Conservation (phyloP, 2,329 filamentous ascomycete genomes). For the Nemania diffusa region DNA sequence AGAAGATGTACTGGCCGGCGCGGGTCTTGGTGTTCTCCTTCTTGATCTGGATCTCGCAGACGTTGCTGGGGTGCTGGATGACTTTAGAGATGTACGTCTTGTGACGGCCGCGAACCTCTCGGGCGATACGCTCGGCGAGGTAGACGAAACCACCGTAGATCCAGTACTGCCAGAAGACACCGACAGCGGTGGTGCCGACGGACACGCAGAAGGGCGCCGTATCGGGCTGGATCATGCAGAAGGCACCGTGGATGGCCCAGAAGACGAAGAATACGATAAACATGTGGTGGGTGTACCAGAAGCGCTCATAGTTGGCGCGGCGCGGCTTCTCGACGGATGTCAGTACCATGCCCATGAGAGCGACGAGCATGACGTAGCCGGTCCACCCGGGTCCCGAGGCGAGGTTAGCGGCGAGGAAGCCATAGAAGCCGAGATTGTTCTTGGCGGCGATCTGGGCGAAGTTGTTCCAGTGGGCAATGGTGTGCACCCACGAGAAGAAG, state of each 20-base stretch:
- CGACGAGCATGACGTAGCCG: slow-evolving; percentile 84
- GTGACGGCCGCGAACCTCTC: slow-evolving; percentile 82
- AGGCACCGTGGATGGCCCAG: slow-evolving; percentile 89
- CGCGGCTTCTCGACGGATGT: slow-evolving; percentile 82
- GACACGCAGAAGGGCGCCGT: slow-evolving; percentile 80
- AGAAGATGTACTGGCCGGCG: slow-evolving; percentile 88
- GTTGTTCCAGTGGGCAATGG: slow-evolving; percentile 88
- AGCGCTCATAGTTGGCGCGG: slow-evolving; percentile 85
- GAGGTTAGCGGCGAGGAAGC: slow-evolving; percentile 81
- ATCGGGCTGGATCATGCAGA: slow-evolving; percentile 91
- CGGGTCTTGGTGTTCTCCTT: slow-evolving; percentile 85
- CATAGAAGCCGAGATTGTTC: slow-evolving; percentile 80
- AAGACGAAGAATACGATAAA: slow-evolving; percentile 91
- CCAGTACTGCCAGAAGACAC: slow-evolving; percentile 92
- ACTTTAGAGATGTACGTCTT: slow-evolving; percentile 90
- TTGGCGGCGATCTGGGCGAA: slow-evolving; percentile 79
- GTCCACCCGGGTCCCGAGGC: slow-evolving; percentile 85
- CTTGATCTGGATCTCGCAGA: slow-evolving; percentile 92
- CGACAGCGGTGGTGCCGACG: slow-evolving; percentile 71
- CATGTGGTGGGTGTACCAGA: slow-evolving; percentile 91
- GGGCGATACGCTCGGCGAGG: slow-evolving; percentile 79
- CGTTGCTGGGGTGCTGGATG: slow-evolving; percentile 87
- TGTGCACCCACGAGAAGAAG: slow-evolving; percentile 88
- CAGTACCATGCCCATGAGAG: slow-evolving; percentile 79
- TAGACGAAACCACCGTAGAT: slow-evolving; percentile 85